phyloP scores from a whole-genome alignment of 345 rosid species.

The Melaleuca quinquenervia region DNA sequence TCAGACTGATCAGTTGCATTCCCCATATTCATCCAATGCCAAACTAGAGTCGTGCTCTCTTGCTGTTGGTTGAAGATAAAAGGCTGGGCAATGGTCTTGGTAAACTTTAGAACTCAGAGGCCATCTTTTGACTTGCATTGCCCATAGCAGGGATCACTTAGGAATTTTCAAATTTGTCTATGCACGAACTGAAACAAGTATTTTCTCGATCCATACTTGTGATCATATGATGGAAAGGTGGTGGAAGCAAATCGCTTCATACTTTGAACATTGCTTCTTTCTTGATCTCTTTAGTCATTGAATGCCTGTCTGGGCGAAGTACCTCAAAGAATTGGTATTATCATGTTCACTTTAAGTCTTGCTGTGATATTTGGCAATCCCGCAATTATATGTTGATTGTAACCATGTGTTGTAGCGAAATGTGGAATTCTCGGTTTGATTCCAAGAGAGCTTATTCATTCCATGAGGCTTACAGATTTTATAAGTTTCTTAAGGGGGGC shows the following conservation, averaged over 20 bases:
- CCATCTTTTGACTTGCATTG: not conserved
- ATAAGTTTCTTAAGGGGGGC: not conserved
- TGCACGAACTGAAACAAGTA: not conserved
- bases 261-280: not conserved
- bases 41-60: not conserved
- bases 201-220: not conserved
- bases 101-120: not conserved
- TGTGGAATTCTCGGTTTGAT: not conserved
- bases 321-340: not conserved
- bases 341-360: not conserved
- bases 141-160: not conserved
- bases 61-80: not conserved
- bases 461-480: not conserved
- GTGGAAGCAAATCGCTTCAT: not conserved
- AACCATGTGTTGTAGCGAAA: not conserved
- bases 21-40: not conserved
- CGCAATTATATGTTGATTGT: not conserved
- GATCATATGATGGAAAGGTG: not conserved
- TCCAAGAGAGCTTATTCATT: not conserved
- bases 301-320: not conserved
- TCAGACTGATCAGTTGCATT: not conserved
- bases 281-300: not conserved
- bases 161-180: not conserved
- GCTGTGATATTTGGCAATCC: not conserved
- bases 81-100: not conserved